Conservation (phyloP, 768 basidiomycete species). For the Mrakia hoshinonis region DNA sequence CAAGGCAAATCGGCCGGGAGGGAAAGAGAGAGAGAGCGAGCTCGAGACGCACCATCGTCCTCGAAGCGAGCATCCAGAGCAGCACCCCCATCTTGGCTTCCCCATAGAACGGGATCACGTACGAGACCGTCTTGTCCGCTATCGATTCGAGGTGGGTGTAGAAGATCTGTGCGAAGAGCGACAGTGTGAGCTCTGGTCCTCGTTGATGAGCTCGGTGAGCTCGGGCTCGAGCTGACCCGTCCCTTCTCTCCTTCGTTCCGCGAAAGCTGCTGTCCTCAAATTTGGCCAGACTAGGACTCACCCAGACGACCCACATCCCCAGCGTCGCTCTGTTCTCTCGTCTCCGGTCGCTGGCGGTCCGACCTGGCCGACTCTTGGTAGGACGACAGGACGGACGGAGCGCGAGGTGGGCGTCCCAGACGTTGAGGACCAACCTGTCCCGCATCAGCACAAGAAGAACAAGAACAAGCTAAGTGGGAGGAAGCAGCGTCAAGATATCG, state of each 20-base stretch:
- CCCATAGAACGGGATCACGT: conserved; percentile 19
- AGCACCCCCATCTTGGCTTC: conserved; percentile 23
- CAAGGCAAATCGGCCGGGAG: not conserved
- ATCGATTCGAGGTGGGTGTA: not conserved
- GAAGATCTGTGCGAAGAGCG: not conserved
- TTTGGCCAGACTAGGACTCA: not conserved
- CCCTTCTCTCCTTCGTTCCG: not conserved
- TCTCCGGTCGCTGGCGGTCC: not conserved
- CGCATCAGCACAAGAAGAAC: not conserved
- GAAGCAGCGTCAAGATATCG: too few species aligned
- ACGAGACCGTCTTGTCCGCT: conserved; percentile 12
- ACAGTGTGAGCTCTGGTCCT: not conserved
- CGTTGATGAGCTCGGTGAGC: not conserved
- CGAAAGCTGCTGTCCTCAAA: not conserved
- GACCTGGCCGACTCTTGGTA: not conserved
- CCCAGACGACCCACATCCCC: conserved; percentile 23
- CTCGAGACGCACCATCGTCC: conserved; percentile 19
- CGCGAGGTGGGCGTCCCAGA: conserved; percentile 5
- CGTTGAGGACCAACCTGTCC: conserved; percentile 3
- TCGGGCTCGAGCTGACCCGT: not conserved
- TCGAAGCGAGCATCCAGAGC: conserved; percentile 8
- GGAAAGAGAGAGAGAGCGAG: too few species aligned
- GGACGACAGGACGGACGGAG: conserved; percentile 13
- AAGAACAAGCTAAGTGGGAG: not conserved
- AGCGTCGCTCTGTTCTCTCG: conserved; percentile 12